Base-by-base conservation (phyloP, 768 basidiomycete genomes). In the Boletus vinaceobasis region DNA sequence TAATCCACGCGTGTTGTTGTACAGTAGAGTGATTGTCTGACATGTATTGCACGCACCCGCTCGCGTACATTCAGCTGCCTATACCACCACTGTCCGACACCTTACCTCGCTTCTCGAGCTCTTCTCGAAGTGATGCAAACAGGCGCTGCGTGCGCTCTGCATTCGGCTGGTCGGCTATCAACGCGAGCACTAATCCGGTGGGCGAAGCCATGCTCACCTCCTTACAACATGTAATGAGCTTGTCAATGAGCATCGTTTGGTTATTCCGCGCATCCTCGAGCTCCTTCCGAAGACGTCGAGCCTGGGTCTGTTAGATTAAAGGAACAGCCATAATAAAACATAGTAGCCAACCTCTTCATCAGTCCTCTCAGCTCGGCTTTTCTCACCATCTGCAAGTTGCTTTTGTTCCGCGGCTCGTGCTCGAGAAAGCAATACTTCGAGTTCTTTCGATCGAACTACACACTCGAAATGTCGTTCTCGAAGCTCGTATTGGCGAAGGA, bases 401-500 rank as follows among this genome's bases (percentile, higher is more conserved):
- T 87, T 88, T 69, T 92, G 89, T 64, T 93, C 92, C 10, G 91
- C 90, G 26, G 89, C 87, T 69, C 91, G 85, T 40, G 92, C 92
- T 32, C 90, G 84, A 45, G 92, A 91, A 15, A 94, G 77, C 19
- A 94, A 73, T 15, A 94, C 88, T 67, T 94, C 92, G 23, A 94
- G 80, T 71, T 94, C 92, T 72, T 94, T 94, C 40, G 92, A 93
- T 39, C 92, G 88, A 52, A 94, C 86, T 29, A 94, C 87, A 59
- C 90, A 92, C 73, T 93, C 92, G 62, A 93, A 94, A 76, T 94
- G 92, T 67, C 85, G 86, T 74, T 94, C 92, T 56, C 92, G 87
- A 52, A 93, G 83, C 65, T 94, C 88, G 66, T 94, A 94, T 66
- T 93, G 91, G 26, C 85, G 83, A 42, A 94, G 81, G 35, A 94